Base-by-base conservation (phyloP, 495 filamentous ascomycete genomes). In the Penicillium soppii region DNA sequence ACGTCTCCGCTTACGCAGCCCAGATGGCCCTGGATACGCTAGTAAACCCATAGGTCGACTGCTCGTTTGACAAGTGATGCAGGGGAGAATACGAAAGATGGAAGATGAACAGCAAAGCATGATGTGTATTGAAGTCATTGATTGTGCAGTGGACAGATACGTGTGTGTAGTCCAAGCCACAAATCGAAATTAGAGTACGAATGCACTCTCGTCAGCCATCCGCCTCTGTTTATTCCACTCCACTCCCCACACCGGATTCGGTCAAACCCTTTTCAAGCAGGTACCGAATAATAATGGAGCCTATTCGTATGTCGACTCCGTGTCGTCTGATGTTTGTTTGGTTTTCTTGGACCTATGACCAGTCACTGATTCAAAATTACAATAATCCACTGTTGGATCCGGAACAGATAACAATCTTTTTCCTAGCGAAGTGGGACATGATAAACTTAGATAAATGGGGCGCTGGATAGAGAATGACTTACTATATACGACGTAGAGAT, bases 1-100 rank as follows among this genome's bases (percentile, higher is more conserved):
- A 64, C 61, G 61, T 59, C 56, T 64, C 37, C 5, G 58, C 52
- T 64, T 57, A 64, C 61, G 61, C 61, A 64, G 50, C 55, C 27
- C 30, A 16, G 23, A 6, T 38, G n/a, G 33, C 29, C 10, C 25
- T 25, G 10, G 2, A 23, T 2, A 42, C 33, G 36, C 46, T 42
- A 51, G 35, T 9, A 19, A 30, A 9, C 7, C 6, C 5, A 15
- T 43, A 10, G 10, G 16, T 7, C 7, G 17, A 5, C 15, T 27
- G 40, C 20, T 12, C 23, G 21, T 16, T 41, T 15, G 15, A 22
- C 17, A 13, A 42, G 12, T 7, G 39, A 23, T 42, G 4, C 13
- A 37, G 16, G 33, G 33, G 5, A 37, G 33, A 6, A 37, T 5
- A 37, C 12, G 13, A 37, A 37, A 37, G 13, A 37, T 15, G 5